Base-by-base conservation (phyloP, 2,329 filamentous ascomycete genomes). In the Epicoccum nigrum region DNA sequence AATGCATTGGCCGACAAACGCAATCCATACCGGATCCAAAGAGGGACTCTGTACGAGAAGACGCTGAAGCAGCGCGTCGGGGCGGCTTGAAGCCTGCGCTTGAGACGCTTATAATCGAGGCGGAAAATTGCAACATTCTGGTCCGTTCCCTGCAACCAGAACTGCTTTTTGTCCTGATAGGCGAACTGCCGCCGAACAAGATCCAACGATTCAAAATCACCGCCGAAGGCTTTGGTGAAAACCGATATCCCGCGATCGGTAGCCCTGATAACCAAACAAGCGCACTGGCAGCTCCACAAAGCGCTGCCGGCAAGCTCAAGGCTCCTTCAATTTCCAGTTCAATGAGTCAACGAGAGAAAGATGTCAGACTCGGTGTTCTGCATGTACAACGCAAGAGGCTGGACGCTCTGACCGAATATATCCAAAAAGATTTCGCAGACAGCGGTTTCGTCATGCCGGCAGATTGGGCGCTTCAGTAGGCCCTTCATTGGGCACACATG, bases 391-490 rank as follows among this genome's bases (percentile, higher is more conserved):
- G 78, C 11, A 77, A 74, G 62, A 79, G 79, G 63, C 54, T 79
- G 19, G 77, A 80, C 44, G 74, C 74, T 4, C 67, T 80, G 63
- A 73, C 76, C 1, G 68, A 71, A 20, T 76, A 74, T 31, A 73
- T 80, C 8, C 60, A 74, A 34, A 59, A 60, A 9, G 77, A 80
- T 34, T 78, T 81, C 43, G 68, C 77, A 35, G 64, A 68, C 19
- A 75, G 73, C 31, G 75, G 75, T 7, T 80, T 81, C 56, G 63
- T 76, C 34, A 79, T 80, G 77, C 78, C 78, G 12, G 75, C 75
- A 37, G 76, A 72, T 47, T 69, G 67, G 34, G 68, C 61, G 16
- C 68, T 73, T 50, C 66, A 71, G 44, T 70, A 62, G 59, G 21
- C 40, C 32, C n/a, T n/a, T 46, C 23, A 25, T 37, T 9, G 17